phyloP scores from a whole-genome alignment of 192 early-diverging fungal species.

The Polychytrium aggregatum region DNA sequence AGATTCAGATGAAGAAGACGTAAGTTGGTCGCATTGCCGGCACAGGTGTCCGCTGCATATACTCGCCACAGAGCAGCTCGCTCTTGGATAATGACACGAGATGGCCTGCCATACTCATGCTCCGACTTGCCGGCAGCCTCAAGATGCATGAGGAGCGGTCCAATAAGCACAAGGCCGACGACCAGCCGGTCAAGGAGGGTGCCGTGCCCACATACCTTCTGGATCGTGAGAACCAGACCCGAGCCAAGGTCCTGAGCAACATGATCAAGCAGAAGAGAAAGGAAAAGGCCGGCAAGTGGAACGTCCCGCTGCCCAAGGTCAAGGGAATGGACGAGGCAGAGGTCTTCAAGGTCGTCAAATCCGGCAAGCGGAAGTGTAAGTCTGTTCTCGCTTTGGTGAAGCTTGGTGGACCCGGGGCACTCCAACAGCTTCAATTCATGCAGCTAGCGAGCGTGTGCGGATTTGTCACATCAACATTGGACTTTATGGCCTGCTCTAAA shows the following conservation, averaged over 20 bases:
- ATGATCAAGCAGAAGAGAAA: slow-evolving; percentile 99
- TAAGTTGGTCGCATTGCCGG: slow-evolving; percentile 15
- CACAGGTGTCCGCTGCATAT: too few species aligned
- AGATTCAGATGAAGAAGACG: slow-evolving; percentile 99
- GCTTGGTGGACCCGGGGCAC: too few species aligned
- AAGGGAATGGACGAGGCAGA: slow-evolving; percentile 98
- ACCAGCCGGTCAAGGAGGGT: slow-evolving; percentile 83
- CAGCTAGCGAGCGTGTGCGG: too few species aligned
- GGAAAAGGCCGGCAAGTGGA: slow-evolving; percentile 97
- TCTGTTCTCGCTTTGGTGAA: too few species aligned
- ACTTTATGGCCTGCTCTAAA: not conserved
- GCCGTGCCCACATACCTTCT: slow-evolving; percentile 95
- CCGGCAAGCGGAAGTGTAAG: slow-evolving; percentile 75
- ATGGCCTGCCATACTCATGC: too few species aligned
- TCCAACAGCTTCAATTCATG: not conserved
- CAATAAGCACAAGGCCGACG: slow-evolving; percentile 82
- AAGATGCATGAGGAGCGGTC: slow-evolving; percentile 98
- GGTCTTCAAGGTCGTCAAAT: slow-evolving; percentile 96
- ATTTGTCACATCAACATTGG: not conserved
- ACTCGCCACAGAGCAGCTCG: too few species aligned
- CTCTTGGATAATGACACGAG: too few species aligned
- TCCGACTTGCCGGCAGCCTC: too few species aligned
- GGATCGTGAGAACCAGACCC: slow-evolving; percentile 94
- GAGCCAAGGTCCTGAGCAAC: slow-evolving; percentile 95
- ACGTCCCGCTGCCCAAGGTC: slow-evolving; percentile 94